A percentile compares a stretch with the other conserved stretches of the same genome.
Evolutionary conservation across 805 yeast species (phyloP).

Genomic region (Wickerhamomyces tratensis): DNA sequence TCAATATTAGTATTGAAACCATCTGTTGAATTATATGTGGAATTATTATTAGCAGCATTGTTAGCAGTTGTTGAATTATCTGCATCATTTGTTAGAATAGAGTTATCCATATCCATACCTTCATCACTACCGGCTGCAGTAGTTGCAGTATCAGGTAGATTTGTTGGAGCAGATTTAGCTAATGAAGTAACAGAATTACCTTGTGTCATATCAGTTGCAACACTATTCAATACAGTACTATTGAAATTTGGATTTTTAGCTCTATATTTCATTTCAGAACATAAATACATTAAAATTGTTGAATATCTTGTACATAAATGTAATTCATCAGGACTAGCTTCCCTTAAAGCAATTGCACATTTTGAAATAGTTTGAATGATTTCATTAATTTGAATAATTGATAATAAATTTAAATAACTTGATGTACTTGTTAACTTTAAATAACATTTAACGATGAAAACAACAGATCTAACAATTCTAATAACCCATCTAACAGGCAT

Average conservation of each 20-base stretch:
- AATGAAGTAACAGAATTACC: background rate
- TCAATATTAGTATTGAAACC: background rate
- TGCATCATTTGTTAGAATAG: too few species aligned
- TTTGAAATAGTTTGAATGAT: slow-evolving; percentile 56
- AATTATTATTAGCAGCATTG: background rate
- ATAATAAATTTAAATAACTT: slow-evolving; percentile 40
- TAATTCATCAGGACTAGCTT: slow-evolving; percentile 82
- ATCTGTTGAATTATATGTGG: too few species aligned
- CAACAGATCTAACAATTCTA: slow-evolving; percentile 77
- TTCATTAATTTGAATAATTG: slow-evolving; percentile 63
- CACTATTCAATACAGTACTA: background rate
- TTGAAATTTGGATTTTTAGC: slow-evolving; percentile 12
- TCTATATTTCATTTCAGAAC: slow-evolving; percentile 59
- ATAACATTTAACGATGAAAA: slow-evolving; percentile 82
- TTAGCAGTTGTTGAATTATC: background rate
- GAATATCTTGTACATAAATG: slow-evolving; percentile 78
- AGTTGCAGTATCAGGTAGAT: background rate
- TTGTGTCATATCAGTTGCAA: background rate
- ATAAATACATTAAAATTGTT: slow-evolving; percentile 64
- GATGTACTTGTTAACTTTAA: slow-evolving; percentile 45
- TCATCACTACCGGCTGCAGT: too few species aligned
- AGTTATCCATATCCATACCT: too few species aligned
- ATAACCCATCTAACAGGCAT: slow-evolving; percentile 95
- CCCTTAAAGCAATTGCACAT: slow-evolving; percentile 66
- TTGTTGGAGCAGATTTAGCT: background rate